Base-by-base conservation (phyloP, 208 protist genomes). In the Trypanosoma congolense region DNA sequence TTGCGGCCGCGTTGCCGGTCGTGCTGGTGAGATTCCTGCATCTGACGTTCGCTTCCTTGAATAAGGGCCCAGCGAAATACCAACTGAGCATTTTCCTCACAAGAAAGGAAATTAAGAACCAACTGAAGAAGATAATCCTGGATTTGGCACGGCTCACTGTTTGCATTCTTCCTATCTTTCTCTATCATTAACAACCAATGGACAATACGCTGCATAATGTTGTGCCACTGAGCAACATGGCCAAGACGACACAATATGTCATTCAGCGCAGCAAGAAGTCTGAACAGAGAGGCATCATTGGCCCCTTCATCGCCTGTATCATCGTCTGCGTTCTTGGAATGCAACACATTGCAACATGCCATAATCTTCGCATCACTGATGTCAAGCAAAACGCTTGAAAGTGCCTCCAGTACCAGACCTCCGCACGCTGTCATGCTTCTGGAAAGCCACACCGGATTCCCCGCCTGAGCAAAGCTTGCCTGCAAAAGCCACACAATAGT, bases 141-240 rank as follows among this genome's bases (percentile, higher is more conserved):
- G 14, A 65, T 16, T 24, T 54, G 30, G 46, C 12, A 47, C 30
- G 24, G 21, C 38, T 31, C 14, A 10, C 24, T 29, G 16, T 10
- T 3, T 45, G 4, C 12, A 5, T 26, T 46, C 16, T 44, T 56
- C 29, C 30, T 30, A 26, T 46, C 22, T 21, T 41, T 42, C 1
- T 42, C 28, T 48, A 12, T n/a, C 10, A 66, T 26, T 26, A 61
- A 38, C 30, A 77, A 24, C 70, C 70, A 77, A 29, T 60, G 46
- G 4, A 80, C 54, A 42, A 9, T 29, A 42, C 52, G 56, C 16
- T 74, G 63, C 19, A 87, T 46, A 21, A 92, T 42, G 3, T 61
- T 56, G 3, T 76, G 82, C 85, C 85, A 92, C 70, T 87, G 87
- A 3, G 81, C 74, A 36, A 87, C 66, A 52, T 83, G 80, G 0